A percentile compares a stretch with the other conserved stretches of the same genome.
Conservation (phyloP, 1,284 basidiomycete species). For the Malassezia yamatoensis region DNA sequence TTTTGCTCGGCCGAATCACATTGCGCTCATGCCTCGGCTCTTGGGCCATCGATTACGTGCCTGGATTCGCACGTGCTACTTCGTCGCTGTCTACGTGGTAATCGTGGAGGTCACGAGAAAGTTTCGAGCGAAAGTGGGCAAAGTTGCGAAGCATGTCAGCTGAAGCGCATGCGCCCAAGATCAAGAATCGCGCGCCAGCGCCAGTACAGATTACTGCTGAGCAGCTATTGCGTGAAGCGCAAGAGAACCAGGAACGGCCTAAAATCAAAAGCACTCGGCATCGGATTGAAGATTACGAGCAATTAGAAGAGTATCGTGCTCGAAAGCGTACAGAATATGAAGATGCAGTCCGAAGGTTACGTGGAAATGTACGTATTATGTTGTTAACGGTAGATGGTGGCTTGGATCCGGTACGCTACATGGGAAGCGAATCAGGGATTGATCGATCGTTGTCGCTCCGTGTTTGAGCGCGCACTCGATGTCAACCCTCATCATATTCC, state of each 20-base stretch:
- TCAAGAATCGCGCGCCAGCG: constrained; percentile 87
- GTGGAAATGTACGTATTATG: constrained; percentile 65
- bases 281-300: constrained; percentile 83
- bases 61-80: not conserved
- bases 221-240: constrained; percentile 90
- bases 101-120: not conserved
- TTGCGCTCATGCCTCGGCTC: no score
- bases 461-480: constrained; percentile 92
- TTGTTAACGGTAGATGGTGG: constrained; percentile 17
- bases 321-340: constrained; percentile 94
- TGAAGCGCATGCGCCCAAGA: constrained; percentile 53
- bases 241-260: constrained; percentile 87
- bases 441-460: constrained; percentile 59
- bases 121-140: no score
- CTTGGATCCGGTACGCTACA: constrained; percentile 57
- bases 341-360: constrained; percentile 78
- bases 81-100: not conserved
- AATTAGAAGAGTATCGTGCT: constrained; percentile 87
- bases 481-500: constrained; percentile 80
- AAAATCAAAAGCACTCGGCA: constrained; percentile 52
- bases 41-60: no score
- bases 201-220: constrained; percentile 95
- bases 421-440: constrained; percentile 93
- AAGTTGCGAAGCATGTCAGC: constrained; percentile 1
- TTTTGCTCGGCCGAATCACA: no score